These are phyloP conservation scores for Aspergillus sp. DNA, from an alignment of 2,329 filamentous ascomycete genomes.

Conservation along the genomic window DNA sequence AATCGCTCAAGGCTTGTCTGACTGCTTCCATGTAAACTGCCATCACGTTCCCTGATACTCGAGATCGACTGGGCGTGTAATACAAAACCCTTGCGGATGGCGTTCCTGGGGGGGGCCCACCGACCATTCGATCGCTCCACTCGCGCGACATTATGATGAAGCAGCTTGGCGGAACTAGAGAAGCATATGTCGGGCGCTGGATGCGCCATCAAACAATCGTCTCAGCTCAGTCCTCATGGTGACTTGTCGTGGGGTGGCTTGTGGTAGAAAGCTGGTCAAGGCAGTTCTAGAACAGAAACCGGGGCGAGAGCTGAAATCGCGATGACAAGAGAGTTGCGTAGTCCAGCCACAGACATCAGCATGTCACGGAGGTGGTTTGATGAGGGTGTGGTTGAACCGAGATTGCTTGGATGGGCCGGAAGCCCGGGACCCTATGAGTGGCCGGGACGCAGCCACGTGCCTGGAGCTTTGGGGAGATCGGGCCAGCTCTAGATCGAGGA, in stretches of 20 bases:
- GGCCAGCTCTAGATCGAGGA: background rate
- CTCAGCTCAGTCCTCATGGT: background rate
- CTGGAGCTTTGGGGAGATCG: background rate
- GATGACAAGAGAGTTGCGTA: background rate
- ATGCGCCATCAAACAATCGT: background rate
- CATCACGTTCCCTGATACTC: conserved; percentile 1
- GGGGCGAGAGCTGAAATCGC: background rate
- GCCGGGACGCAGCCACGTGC: background rate
- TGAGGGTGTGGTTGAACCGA: background rate
- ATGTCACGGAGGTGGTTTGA: background rate
- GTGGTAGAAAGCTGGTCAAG: background rate
- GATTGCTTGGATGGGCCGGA: background rate
- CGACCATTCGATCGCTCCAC: background rate
- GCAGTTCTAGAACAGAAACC: background rate
- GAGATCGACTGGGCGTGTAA: conserved; percentile 3
- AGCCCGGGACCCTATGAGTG: background rate
- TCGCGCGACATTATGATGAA: background rate
- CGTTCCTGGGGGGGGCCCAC: background rate
- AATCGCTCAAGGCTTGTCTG: background rate
- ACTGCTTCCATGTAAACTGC: background rate
- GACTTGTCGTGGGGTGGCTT: background rate
- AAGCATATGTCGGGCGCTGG: background rate
- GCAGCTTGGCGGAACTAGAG: background rate
- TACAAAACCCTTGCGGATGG: background rate
- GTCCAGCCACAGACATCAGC: background rate